phyloP scores from a whole-genome alignment of 495 filamentous ascomycete genomes.

The Cercophora sp. region DNA sequence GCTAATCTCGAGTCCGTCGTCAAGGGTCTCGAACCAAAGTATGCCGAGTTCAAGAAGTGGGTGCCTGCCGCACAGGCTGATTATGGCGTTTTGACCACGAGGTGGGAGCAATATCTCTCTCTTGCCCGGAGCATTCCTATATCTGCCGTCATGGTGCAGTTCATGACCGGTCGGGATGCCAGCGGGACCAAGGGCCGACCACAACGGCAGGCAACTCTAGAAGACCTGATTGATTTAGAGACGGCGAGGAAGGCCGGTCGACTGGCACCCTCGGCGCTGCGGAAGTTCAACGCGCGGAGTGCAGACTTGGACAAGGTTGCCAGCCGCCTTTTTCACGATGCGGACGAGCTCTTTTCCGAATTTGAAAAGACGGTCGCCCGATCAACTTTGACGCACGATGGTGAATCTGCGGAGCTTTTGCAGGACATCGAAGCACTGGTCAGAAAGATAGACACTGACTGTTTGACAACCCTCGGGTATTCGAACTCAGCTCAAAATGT shows the following conservation, averaged over 20 bases:
- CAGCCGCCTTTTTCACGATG: conserved; percentile 39
- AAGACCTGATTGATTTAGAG: conserved; percentile 66
- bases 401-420: conserved; percentile 52
- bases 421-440: conserved; percentile 83
- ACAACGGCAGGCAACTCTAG: conserved; percentile 51
- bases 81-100: conserved; percentile 58
- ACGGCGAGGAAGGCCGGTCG: conserved; percentile 62
- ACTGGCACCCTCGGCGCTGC: conserved; percentile 40
- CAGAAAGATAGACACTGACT: conserved; percentile 83
- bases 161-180: conserved; percentile 48
- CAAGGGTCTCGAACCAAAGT: conserved; percentile 67
- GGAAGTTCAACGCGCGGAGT: conserved; percentile 42
- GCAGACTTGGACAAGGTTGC: conserved; percentile 46
- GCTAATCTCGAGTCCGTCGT: conserved; percentile 77
- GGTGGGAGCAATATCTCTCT: conserved; percentile 65
- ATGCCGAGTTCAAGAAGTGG: conserved; percentile 69
- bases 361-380: conserved; percentile 48
- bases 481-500: conserved; percentile 66
- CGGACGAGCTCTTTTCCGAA: conserved; percentile 43
- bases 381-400: conserved; percentile 35
- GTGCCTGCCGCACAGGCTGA: conserved; percentile 65
- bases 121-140: conserved; percentile 59
- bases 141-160: conserved; percentile 47
- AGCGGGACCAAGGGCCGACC: conserved; percentile 35
- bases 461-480: conserved; percentile 70